Base-by-base conservation (phyloP, 768 basidiomycete species). In the Termitomyces sp. region DNA sequence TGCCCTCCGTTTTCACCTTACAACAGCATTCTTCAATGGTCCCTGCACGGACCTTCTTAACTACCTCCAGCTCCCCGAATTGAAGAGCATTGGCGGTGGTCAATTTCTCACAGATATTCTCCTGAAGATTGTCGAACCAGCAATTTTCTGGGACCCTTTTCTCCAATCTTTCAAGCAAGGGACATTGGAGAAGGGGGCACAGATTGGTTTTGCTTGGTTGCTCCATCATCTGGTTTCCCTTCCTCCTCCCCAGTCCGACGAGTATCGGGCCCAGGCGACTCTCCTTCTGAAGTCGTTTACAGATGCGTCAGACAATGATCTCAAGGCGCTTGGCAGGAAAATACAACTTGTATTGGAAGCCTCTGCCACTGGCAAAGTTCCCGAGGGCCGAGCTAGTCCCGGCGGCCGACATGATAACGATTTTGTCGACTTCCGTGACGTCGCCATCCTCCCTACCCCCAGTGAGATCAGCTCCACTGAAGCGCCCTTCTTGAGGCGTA, bases 371-470 rank as follows among this genome's bases (percentile, higher is more conserved):
- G 54, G 54, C 4, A 55, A 28, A 32, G 54, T 55, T 33, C 24
- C 28, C 5, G 40, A 38, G 16, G 39, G 38, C 20, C 40, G 45
- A 46, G 12, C n/a, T 32, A 9, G 18, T 18, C 54, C 54, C 1
- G 54, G 54, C 6, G 54, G 54, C n/a, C 54, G 54, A n/a, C 54
- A 55, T 15, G 54, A 55, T 42, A 55, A 55, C 54, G 54, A 55
- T 33, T 55, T 42, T 22, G 11, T 40, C 16, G 18, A 55, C 38
- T 55, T 55, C 32, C 54, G 54, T 42, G 3, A n/a, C 11, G 42
- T 55, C 6, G 54, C 54, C 40, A 55, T 55, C 32, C 54, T 55
- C 12, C 54, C 54, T 13, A 55, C 54, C 7, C 9, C 54, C 4
- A 40, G 40, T 18, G 55, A 55, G 32, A 42, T 55, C 3, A 55